phyloP scores from a whole-genome alignment of 1,284 basidiomycete genomes.

The Psilocybe mexicana region DNA sequence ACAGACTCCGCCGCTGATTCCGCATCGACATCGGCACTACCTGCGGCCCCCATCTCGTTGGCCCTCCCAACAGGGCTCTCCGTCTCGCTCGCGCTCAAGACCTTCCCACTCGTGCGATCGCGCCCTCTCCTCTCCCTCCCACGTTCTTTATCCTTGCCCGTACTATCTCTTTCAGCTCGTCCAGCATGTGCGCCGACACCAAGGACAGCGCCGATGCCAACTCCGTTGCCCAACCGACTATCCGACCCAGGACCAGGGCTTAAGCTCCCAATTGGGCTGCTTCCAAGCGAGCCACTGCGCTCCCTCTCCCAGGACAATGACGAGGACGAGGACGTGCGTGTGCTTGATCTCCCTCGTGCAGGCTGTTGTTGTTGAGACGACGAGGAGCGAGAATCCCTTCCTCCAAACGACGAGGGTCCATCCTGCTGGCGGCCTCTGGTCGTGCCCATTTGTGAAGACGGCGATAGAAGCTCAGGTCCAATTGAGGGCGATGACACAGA shows the following conservation, averaged over 20 bases:
- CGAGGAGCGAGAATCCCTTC: background rate
- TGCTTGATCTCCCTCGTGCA: slow-evolving; percentile 53
- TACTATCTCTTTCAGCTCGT: slow-evolving; percentile 19
- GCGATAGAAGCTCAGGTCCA: slow-evolving; percentile 30
- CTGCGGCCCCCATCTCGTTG: background rate
- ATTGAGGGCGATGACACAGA: slow-evolving; percentile 12
- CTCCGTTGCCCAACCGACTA: slow-evolving; percentile 32
- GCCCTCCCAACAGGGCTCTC: slow-evolving; percentile 1
- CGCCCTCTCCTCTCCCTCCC: slow-evolving; percentile 39
- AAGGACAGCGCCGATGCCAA: slow-evolving; percentile 25
- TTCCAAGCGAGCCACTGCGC: slow-evolving; percentile 26
- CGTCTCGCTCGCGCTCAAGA: slow-evolving; percentile 47
- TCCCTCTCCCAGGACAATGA: slow-evolving; percentile 44
- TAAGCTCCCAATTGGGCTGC: slow-evolving; percentile 54
- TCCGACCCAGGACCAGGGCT: slow-evolving; percentile 47
- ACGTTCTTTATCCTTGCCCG: slow-evolving; percentile 30
- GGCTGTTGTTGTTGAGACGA: slow-evolving; percentile 15
- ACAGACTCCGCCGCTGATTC: background rate
- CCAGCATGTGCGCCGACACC: slow-evolving; percentile 17
- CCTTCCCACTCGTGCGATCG: slow-evolving; percentile 44
- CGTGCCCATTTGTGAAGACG: slow-evolving; percentile 23
- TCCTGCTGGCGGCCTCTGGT: slow-evolving; percentile 28
- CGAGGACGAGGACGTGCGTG: slow-evolving; percentile 54
- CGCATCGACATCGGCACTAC: slow-evolving; percentile 7
- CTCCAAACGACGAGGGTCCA: background rate